Evolutionary conservation across 177 flowering plant species (phyloP).

Genomic region (Vitis hybrid): DNA sequence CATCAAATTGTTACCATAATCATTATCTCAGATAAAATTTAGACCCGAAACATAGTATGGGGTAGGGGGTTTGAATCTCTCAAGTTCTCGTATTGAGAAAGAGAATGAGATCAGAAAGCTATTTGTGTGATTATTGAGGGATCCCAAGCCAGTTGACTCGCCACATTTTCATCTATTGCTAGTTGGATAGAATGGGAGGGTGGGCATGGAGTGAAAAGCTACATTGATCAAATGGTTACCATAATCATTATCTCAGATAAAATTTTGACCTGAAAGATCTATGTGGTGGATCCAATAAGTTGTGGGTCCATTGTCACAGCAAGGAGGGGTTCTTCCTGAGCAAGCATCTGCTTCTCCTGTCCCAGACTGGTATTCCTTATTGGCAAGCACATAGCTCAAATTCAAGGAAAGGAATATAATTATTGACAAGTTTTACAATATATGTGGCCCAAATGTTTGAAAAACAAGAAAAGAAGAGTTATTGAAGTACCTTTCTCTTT

Average conservation of each 20-base stretch:
- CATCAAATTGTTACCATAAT: background rate
- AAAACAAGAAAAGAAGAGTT: constrained; percentile 40
- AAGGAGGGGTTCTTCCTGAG: constrained; percentile 16
- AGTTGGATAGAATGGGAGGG: background rate
- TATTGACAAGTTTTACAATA: constrained; percentile 17
- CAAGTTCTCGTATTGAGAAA: too few relatives aligned
- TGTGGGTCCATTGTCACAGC: constrained; percentile 15
- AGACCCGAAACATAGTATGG: background rate
- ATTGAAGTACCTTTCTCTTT: constrained; percentile 59
- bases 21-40: background rate
- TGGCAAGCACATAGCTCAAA: constrained; percentile 14
- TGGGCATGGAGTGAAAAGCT: background rate
- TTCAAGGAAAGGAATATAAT: constrained; percentile 35
- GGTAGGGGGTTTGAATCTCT: background rate
- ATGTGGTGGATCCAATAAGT: constrained; percentile 13
- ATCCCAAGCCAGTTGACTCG: constrained; percentile 9
- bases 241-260: background rate
- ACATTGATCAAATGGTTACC: background rate
- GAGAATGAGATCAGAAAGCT: too few relatives aligned
- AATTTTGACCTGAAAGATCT: background rate
- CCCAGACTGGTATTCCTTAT: constrained; percentile 7
- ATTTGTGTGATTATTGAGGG: background rate
- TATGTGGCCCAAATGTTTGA: constrained; percentile 52
- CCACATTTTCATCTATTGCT: background rate
- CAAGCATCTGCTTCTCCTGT: constrained; percentile 22